Evolutionary conservation across 352 stramenopile species (phyloP).

Genomic region (Elongisporangium senticosum): DNA sequence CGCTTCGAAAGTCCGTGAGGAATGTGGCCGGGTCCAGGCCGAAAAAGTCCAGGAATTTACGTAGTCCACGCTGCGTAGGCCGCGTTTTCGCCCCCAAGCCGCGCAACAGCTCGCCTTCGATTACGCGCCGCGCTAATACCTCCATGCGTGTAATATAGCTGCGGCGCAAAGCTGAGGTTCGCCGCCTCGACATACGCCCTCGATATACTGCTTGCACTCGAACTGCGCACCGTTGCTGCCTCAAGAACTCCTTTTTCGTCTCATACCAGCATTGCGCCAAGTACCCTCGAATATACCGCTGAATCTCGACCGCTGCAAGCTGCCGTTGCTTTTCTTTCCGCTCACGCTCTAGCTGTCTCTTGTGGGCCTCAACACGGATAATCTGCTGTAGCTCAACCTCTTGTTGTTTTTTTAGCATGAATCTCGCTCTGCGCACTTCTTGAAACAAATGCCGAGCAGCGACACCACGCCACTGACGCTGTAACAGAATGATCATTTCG

Average conservation of each 20-base stretch:
- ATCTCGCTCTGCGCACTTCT: conserved; percentile 50
- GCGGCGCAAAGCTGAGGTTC: conserved; percentile 55
- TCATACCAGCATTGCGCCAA: conserved; percentile 46
- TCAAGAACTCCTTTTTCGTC: conserved; percentile 47
- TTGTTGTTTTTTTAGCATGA: conserved; percentile 58
- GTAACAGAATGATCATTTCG: conserved; percentile 50
- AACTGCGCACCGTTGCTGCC: conserved; percentile 36
- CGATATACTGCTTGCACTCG: conserved; percentile 69
- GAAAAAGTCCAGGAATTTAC: conserved; percentile 68
- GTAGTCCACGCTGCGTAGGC: conserved; percentile 52
- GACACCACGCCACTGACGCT: conserved; percentile 68
- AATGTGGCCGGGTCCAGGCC: conserved; percentile 74
- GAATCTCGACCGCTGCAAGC: conserved; percentile 58
- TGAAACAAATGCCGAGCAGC: conserved; percentile 55
- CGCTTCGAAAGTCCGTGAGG: conserved; percentile 49
- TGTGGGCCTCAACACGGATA: conserved; percentile 39
- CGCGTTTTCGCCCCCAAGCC: conserved; percentile 50
- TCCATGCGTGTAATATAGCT: conserved; percentile 80
- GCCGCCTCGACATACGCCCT: conserved; percentile 55
- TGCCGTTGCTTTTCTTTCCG: conserved; percentile 35
- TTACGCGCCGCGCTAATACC: conserved; percentile 43
- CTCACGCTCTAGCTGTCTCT: conserved; percentile 43
- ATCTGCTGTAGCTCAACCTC: conserved; percentile 67
- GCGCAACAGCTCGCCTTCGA: conserved; percentile 61
- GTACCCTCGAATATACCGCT: conserved; percentile 60